Evolutionary conservation across 306 rosid species (phyloP).

Genomic region (Rosa lucieae): DNA sequence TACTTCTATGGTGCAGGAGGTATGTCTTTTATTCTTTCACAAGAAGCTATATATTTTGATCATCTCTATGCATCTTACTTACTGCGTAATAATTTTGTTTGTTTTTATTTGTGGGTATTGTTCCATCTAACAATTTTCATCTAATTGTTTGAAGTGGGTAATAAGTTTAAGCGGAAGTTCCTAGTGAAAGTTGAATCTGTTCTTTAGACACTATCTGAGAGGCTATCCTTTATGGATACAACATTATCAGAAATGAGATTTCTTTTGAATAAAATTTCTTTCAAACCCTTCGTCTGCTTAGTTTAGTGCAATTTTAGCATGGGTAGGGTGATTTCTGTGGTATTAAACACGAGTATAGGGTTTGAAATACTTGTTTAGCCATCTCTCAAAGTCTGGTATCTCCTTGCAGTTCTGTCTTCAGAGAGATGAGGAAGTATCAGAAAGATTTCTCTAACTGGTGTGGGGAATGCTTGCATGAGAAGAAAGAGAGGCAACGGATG

Average conservation of each 20-base stretch:
- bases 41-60: constrained; percentile 8
- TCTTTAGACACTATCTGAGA: not conserved
- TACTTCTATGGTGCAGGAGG: constrained; percentile 95
- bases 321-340: not conserved
- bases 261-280: not conserved
- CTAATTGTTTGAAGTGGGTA: not conserved
- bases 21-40: constrained; percentile 29
- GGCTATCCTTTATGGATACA: not conserved
- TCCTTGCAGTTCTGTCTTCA: constrained; percentile 58
- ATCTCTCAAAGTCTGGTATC: constrained; percentile 16
- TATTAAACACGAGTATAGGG: not conserved
- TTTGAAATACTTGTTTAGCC: not conserved
- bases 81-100: not conserved
- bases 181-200: not conserved
- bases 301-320: not conserved
- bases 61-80: not conserved
- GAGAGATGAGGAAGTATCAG: constrained; percentile 74
- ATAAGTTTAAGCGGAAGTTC: not conserved
- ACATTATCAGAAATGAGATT: not conserved
- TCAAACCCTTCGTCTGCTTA: not conserved
- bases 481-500: constrained; percentile 57
- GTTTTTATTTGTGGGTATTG: not conserved
- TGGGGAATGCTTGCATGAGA: constrained; percentile 76
- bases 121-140: not conserved
- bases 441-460: constrained; percentile 76